Percentiles rank a stretch among this genome's conserved stretches.
Conservation (phyloP, 345 rosid species). For the Cochlearia excelsa region DNA sequence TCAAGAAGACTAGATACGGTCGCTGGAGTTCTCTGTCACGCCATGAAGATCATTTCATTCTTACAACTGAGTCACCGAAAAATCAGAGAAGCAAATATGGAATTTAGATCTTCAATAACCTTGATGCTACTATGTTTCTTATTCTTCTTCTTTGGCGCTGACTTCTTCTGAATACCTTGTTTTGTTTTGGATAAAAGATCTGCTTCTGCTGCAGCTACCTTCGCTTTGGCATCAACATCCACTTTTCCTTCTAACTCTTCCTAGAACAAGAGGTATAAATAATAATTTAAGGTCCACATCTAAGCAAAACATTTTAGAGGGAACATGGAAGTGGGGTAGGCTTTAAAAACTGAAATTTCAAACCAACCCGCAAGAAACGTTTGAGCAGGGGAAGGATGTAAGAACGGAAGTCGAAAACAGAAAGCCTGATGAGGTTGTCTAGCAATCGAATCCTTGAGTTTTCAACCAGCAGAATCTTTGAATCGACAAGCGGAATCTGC, state of each 20-base stretch:
- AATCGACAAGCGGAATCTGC: conserved; percentile 23
- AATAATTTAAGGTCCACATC: neutral
- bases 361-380: conserved; percentile 24
- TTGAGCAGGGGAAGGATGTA: conserved; percentile 24
- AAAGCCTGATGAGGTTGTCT: conserved; percentile 18
- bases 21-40: conserved; percentile 24
- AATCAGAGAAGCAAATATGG: neutral
- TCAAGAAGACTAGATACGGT: neutral
- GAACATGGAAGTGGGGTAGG: neutral
- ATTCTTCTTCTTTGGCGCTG: conserved; percentile 1
- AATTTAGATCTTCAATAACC: conserved; percentile 7
- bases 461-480: conserved; percentile 25
- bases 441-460: conserved; percentile 26
- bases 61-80: neutral
- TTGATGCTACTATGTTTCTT: conserved; percentile 8
- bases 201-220: conserved; percentile 18
- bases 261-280: conserved; percentile 2
- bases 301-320: too few species aligned
- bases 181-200: conserved; percentile 2
- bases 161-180: conserved; percentile 5
- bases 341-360: conserved; percentile 3
- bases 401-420: conserved; percentile 27
- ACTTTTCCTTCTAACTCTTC: neutral
- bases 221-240: neutral
- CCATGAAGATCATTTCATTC: conserved; percentile 21